Conservation (phyloP, 495 filamentous ascomycete species). For the Rhypophila decipiens region DNA sequence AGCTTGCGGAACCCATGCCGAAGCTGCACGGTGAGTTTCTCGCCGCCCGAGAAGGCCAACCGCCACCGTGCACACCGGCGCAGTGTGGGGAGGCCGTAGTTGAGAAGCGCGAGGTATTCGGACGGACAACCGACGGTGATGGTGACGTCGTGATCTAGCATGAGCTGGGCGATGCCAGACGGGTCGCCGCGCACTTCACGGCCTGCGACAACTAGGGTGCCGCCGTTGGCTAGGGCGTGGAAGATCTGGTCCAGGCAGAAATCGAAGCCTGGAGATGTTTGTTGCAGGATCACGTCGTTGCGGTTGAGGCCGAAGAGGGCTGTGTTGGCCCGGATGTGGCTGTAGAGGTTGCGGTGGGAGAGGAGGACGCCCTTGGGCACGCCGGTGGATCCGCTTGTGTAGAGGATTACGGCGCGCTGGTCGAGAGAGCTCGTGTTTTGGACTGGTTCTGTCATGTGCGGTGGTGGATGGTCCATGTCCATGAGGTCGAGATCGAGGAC, state of each 20-base stretch:
- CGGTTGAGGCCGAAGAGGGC: not conserved
- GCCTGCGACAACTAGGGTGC: constrained; percentile 7
- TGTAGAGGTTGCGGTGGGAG: constrained; percentile 4
- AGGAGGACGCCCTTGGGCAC: constrained; percentile 33
- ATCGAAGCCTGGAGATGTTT: constrained; percentile 16
- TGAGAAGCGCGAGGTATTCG: constrained; percentile 8
- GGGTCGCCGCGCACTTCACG: constrained; percentile 7
- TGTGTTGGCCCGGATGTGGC: not conserved
- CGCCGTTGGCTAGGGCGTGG: constrained; percentile 7
- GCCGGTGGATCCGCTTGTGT: constrained; percentile 36
- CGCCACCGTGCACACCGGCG: not conserved
- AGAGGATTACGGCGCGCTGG: constrained; percentile 24
- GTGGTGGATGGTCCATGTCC: not conserved
- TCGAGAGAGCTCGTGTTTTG: not conserved
- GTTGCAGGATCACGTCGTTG: constrained; percentile 13
- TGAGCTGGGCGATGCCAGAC: constrained; percentile 3
- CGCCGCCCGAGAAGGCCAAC: constrained; percentile 9
- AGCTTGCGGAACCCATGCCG: not conserved
- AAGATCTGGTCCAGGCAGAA: constrained; percentile 14
- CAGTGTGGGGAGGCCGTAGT: constrained; percentile 2
- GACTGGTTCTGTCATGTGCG: not conserved
- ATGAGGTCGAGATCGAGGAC: not conserved
- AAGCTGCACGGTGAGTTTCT: not conserved
- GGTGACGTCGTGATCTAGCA: constrained; percentile 6
- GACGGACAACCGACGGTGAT: constrained; percentile 13